These are phyloP conservation scores for Lipomyces starkeyi DNA, from an alignment of 805 yeast species.

Conservation along the genomic window DNA sequence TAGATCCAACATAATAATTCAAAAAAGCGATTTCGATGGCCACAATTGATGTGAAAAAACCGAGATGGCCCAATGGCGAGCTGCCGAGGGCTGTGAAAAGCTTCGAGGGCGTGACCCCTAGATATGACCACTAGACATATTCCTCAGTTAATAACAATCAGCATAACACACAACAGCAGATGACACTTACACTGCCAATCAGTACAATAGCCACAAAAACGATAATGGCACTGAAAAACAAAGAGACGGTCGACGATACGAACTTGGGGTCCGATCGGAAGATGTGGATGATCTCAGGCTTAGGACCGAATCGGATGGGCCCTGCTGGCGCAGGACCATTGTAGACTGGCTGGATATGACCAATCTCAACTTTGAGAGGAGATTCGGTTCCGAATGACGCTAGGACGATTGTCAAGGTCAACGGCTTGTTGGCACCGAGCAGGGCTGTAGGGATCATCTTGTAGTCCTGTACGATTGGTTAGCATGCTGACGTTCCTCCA, in stretches of 20 bases:
- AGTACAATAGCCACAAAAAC: conserved; percentile 52
- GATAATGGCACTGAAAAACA: conserved; percentile 56
- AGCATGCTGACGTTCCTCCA: neutral
- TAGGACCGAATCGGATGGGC: conserved; percentile 46
- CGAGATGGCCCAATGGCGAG: conserved; percentile 48
- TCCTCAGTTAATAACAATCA: neutral
- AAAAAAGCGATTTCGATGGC: conserved; percentile 61
- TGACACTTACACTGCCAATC: conserved; percentile 43
- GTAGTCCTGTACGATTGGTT: conserved; percentile 31
- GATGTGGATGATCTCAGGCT: conserved; percentile 67
- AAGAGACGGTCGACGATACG: conserved; percentile 58
- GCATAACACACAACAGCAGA: neutral
- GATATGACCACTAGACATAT: conserved; percentile 36
- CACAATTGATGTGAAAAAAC: conserved; percentile 56
- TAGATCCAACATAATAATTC: conserved; percentile 62
- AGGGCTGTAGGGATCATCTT: conserved; percentile 45
- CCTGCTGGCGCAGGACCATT: conserved; percentile 31
- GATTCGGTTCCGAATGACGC: conserved; percentile 43
- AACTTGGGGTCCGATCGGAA: conserved; percentile 63
- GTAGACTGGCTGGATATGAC: conserved; percentile 29
- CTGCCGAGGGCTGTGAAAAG: conserved; percentile 45
- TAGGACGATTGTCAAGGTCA: conserved; percentile 42
- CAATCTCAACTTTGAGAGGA: conserved; percentile 26
- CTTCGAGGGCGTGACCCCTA: conserved; percentile 40
- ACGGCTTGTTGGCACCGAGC: conserved; percentile 36